These are phyloP conservation scores for Asterochloris erici DNA, from an alignment of 139 green algal species.

Conservation along the genomic window DNA sequence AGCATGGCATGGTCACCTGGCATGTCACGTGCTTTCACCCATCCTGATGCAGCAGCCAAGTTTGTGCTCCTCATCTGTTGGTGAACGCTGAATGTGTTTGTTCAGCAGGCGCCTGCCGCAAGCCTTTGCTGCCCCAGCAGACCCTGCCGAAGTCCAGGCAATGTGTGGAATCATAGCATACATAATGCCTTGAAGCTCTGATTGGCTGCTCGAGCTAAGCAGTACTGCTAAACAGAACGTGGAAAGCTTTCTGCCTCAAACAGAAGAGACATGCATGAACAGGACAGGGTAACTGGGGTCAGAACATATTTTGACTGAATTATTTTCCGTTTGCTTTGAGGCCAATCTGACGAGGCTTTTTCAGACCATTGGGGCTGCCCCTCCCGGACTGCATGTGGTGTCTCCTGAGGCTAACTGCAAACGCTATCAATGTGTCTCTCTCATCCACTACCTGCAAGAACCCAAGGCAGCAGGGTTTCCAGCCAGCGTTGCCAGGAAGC, in stretches of 20 bases:
- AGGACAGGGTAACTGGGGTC: neutral
- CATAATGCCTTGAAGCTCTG: neutral
- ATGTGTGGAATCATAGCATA: neutral
- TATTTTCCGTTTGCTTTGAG: slow-evolving; percentile 14
- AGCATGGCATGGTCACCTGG: no score
- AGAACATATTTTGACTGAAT: neutral
- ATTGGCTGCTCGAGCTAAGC: neutral
- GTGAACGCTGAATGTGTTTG: no score
- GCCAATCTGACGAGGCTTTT: slow-evolving; percentile 19
- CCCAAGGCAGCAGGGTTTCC: neutral
- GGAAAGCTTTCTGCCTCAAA: neutral
- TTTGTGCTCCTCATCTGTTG: no score
- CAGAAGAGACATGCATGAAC: neutral
- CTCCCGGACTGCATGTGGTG: slow-evolving; percentile 16
- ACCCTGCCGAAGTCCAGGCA: no score
- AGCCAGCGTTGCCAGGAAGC: neutral
- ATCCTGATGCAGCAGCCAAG: no score
- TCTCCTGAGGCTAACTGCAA: slow-evolving; percentile 27
- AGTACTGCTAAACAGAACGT: neutral
- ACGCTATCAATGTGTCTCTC: slow-evolving; percentile 29
- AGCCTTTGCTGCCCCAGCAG: no score
- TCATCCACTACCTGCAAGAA: slow-evolving; percentile 28
- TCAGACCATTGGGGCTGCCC: neutral
- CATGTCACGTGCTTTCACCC: no score
- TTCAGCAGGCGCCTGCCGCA: no score